Conservation (phyloP, 805 yeast species). For the Candida lessepsii region DNA sequence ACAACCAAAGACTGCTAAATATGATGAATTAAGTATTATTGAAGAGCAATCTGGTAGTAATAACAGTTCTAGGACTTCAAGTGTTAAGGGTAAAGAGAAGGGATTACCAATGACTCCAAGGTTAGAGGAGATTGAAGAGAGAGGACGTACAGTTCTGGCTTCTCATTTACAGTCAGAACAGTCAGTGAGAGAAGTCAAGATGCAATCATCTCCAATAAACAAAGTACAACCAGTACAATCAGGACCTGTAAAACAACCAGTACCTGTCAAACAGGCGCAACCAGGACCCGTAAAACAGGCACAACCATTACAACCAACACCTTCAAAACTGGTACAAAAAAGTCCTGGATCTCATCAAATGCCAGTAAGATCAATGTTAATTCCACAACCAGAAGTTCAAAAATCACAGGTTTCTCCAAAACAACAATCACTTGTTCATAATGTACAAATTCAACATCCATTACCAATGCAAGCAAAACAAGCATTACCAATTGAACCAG, state of each 20-base stretch:
- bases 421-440: neutral
- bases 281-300: no score
- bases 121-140: conserved; percentile 3
- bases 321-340: no score
- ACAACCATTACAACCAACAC: neutral
- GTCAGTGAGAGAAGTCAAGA: no score
- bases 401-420: neutral
- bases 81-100: conserved; percentile 20
- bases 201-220: no score
- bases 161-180: no score
- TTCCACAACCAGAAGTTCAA: no score
- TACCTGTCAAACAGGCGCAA: no score
- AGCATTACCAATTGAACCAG: neutral
- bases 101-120: conserved; percentile 14
- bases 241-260: no score
- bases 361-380: no score
- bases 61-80: conserved; percentile 31
- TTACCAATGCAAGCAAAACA: neutral
- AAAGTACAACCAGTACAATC: no score
- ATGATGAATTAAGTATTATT: conserved; percentile 42
- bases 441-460: neutral
- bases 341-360: no score
- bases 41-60: conserved; percentile 34
- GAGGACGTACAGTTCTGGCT: no score
- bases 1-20: conserved; percentile 20